Base-by-base conservation (phyloP, 2,329 filamentous ascomycete genomes). In the Alternaria ethzedia region DNA sequence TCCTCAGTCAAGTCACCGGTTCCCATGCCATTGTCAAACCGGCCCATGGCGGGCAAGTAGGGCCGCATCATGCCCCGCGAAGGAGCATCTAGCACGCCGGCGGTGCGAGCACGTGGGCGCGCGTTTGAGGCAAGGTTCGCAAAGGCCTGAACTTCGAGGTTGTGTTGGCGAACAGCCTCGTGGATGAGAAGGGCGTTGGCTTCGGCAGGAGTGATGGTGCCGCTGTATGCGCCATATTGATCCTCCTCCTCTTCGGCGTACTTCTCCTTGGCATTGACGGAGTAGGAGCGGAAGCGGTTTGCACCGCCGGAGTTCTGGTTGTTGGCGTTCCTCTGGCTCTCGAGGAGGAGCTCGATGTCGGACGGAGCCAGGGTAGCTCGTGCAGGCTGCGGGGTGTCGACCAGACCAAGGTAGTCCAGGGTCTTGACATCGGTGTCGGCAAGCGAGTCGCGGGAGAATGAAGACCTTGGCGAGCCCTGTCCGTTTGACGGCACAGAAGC, bases 241-340 rank as follows among this genome's bases (percentile, higher is more conserved):
- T 92, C 90, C 64, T 94, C 91, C 25, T 94, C 91, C 56, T 96
- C 94, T 72, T 96, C 93, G 3, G 92, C 94, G 74, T 98, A 98
- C 79, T 96, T 96, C 79, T 98, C 95, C 81, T 97, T 97, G 59
- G 97, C 96, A 80, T 99, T 99, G 69, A 99, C 96, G 1, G 96
- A 99, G 80, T 97, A 98, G 2, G 96, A 99, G 50, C 96, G 90
- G 85, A 98, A 97, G 56, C 96, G 89, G 79, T 92, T 98, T 47
- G 90, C 86, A 46, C 79, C 91, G 68, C 90, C 91, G 69, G 93
- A 87, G 74, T 91, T 78, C 47, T 76, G 77, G 64, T 70, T 76
- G 59, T 75, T 91, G 47, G 91, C 90, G 62, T 85, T 77, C 58
- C 85, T 81, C 60, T 86, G 85, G 59, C 86, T 84, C 59, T 86